phyloP scores from a whole-genome alignment of 768 basidiomycete genomes.

The Xanthoconium purpureum region DNA sequence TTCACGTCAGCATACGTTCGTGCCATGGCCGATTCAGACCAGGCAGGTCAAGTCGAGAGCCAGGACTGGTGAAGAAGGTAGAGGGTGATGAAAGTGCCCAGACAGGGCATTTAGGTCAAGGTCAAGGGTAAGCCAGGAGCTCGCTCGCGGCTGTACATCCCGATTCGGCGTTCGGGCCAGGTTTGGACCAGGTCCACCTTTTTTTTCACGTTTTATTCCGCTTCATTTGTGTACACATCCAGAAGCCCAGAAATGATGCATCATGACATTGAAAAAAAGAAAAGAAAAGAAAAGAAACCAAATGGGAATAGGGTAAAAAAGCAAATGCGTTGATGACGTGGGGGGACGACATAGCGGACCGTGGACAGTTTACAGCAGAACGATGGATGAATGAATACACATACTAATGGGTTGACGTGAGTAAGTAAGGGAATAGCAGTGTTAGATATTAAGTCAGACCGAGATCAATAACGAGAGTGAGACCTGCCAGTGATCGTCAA shows the following conservation, averaged over 20 bases:
- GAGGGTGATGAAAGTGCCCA: slow-evolving; percentile 17
- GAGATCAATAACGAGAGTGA: slow-evolving; percentile 22
- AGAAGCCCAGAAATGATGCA: slow-evolving; percentile 12
- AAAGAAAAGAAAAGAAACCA: slow-evolving; percentile 5
- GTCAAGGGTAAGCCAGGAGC: slow-evolving; percentile 15
- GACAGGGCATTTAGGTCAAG: slow-evolving; percentile 24
- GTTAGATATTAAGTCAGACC: slow-evolving; percentile 28
- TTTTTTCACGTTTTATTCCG: background rate
- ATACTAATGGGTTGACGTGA: slow-evolving; percentile 27
- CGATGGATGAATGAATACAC: slow-evolving; percentile 30
- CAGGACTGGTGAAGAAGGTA: slow-evolving; percentile 12
- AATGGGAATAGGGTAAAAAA: background rate
- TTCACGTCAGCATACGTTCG: slow-evolving; percentile 58
- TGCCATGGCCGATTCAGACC: slow-evolving; percentile 35
- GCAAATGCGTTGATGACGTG: slow-evolving; percentile 23
- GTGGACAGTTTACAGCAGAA: slow-evolving; percentile 23
- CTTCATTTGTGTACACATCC: background rate
- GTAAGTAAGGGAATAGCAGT: slow-evolving; percentile 22
- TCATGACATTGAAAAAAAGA: slow-evolving; percentile 14
- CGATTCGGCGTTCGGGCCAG: background rate
- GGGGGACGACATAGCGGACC: slow-evolving; percentile 25
- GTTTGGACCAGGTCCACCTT: too few species aligned
- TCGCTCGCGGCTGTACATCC: background rate
- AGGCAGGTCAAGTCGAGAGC: slow-evolving; percentile 15
- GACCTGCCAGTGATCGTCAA: slow-evolving; percentile 15